phyloP scores from a whole-genome alignment of 148 eudicot species.

The Heliosperma pusillum region DNA sequence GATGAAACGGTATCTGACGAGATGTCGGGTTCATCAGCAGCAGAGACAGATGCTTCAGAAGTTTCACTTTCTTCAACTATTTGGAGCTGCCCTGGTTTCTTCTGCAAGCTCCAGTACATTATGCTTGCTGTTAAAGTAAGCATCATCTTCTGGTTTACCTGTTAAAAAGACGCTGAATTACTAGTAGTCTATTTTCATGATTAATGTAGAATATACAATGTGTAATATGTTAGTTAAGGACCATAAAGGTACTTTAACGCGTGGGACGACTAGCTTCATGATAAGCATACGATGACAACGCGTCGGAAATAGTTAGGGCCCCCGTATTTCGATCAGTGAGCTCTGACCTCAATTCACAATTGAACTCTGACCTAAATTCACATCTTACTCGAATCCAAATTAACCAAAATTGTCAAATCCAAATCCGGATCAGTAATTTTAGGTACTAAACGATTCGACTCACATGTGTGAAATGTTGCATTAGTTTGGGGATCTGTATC shows the following conservation, averaged over 20 bases:
- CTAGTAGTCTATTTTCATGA: not conserved
- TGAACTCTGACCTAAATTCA: too few relatives aligned
- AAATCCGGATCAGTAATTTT: too few relatives aligned
- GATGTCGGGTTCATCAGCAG: slow-evolving; percentile 27
- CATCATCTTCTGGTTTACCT: slow-evolving; percentile 97
- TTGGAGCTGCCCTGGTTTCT: slow-evolving; percentile 39
- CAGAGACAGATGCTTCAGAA: slow-evolving; percentile 31
- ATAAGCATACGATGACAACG: not conserved
- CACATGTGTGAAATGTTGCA: too few relatives aligned
- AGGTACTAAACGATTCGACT: too few relatives aligned
- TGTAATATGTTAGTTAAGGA: not conserved
- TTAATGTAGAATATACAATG: not conserved
- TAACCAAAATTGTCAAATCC: too few relatives aligned
- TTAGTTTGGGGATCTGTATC: too few relatives aligned
- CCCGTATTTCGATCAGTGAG: too few relatives aligned
- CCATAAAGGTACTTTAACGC: not conserved
- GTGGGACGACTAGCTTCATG: not conserved
- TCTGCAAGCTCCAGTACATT: slow-evolving; percentile 90
- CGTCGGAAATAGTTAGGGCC: not conserved
- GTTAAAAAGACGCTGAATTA: not conserved
- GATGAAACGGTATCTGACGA: slow-evolving; percentile 15
- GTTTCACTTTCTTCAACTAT: slow-evolving; percentile 25
- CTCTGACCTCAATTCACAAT: too few relatives aligned
- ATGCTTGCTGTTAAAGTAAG: slow-evolving; percentile 84
- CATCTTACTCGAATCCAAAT: too few relatives aligned